phyloP scores from a whole-genome alignment of 345 rosid species.

The Hirschfeldia incana region DNA sequence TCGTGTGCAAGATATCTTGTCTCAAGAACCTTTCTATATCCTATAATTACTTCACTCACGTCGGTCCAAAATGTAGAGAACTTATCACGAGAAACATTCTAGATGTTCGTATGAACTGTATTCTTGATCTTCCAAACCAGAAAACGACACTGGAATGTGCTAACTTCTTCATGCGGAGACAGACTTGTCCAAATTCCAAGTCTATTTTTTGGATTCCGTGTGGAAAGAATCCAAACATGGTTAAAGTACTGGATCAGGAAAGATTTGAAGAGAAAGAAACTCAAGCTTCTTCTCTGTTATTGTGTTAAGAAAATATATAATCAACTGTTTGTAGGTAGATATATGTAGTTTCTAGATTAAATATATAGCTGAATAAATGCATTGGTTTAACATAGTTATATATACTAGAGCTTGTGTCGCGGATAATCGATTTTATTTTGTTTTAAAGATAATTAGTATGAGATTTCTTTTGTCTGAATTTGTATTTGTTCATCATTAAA shows the following conservation, averaged over 20 bases:
- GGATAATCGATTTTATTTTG: too few species aligned
- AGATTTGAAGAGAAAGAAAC: background rate
- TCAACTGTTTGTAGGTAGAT: too few species aligned
- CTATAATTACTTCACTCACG: constrained; percentile 59
- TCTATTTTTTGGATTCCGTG: constrained; percentile 51
- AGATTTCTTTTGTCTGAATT: too few species aligned
- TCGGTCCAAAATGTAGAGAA: constrained; percentile 63
- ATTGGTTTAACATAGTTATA: too few species aligned
- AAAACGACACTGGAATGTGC: constrained; percentile 56
- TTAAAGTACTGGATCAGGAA: constrained; percentile 14
- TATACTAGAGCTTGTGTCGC: too few species aligned
- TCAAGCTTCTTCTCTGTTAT: constrained; percentile 11
- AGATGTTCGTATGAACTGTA: constrained; percentile 72
- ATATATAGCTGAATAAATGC: too few species aligned
- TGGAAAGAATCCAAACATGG: constrained; percentile 26
- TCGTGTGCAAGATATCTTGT: constrained; percentile 49
- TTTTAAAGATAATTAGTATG: too few species aligned
- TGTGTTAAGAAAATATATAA: too few species aligned
- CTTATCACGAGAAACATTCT: constrained; percentile 51
- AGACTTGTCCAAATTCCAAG: constrained; percentile 54
- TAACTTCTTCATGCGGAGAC: constrained; percentile 50
- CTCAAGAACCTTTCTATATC: constrained; percentile 62
- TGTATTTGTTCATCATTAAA: too few species aligned
- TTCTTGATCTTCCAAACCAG: constrained; percentile 68
- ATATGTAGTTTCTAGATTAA: too few species aligned